A percentile compares a stretch with the other conserved stretches of the same genome.
These are phyloP conservation scores for Tetrapisispora pingtungensis DNA, from an alignment of 805 yeast genomes.

Conservation along the genomic window DNA sequence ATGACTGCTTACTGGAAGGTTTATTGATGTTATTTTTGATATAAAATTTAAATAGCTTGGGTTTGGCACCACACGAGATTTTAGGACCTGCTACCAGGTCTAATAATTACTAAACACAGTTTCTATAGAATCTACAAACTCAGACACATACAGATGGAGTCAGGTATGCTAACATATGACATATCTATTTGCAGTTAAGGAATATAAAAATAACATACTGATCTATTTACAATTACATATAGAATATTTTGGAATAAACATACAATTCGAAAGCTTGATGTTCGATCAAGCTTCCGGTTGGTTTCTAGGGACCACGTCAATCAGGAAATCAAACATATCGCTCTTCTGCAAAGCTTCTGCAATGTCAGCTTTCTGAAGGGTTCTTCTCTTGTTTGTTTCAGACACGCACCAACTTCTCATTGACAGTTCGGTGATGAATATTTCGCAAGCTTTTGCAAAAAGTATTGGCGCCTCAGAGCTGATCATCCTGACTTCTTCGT, in stretches of 20 bases:
- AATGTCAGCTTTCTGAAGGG: constrained; percentile 87
- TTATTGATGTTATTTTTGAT: no score
- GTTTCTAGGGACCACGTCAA: constrained; percentile 83
- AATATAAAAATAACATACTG: background rate
- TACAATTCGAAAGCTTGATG: no score
- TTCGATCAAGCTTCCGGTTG: constrained; percentile 9
- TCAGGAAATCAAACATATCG: constrained; percentile 95
- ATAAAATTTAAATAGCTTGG: no score
- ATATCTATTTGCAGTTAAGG: background rate
- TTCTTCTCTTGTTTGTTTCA: constrained; percentile 89
- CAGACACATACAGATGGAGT: no score
- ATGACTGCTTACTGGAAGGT: no score
- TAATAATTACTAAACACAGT: no score
- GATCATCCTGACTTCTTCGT: constrained; percentile 94
- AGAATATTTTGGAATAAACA: no score
- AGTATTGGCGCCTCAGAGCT: constrained; percentile 96
- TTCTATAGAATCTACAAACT: no score
- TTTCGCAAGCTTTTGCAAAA: constrained; percentile 96
- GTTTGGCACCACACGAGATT: no score
- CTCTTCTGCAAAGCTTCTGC: constrained; percentile 90
- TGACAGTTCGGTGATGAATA: constrained; percentile 91
- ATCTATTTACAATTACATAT: constrained; percentile 1
- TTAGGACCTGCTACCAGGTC: no score
- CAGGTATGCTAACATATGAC: no score
- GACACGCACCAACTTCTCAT: constrained; percentile 99